Conservation (phyloP, 2,329 filamentous ascomycete genomes). For the Penicillium decumbens region DNA sequence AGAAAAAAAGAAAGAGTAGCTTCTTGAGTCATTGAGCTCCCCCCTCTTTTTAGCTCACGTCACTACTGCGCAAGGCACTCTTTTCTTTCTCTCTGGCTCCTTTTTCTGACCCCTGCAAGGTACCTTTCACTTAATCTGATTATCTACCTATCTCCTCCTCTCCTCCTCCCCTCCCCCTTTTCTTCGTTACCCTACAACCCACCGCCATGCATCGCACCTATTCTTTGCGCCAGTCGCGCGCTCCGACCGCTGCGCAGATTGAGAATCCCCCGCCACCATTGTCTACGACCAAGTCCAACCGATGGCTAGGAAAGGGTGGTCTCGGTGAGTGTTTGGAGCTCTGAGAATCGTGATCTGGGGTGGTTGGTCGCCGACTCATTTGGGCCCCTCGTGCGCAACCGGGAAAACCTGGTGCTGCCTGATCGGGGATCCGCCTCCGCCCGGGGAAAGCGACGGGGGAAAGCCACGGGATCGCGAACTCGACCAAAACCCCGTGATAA, state of each 20-base stretch:
- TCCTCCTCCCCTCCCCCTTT: neutral
- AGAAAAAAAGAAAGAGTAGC: neutral
- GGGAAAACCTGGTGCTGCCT: neutral
- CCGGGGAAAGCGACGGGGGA: neutral
- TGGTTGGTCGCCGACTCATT: neutral
- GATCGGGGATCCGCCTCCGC: neutral
- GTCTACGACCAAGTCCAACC: constrained; percentile 83
- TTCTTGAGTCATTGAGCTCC: constrained; percentile 2
- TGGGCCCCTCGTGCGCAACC: neutral
- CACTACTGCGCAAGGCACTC: constrained; percentile 32
- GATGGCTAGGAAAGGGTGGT: constrained; percentile 80
- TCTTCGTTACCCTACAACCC: neutral
- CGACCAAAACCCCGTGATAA: neutral
- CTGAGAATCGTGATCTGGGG: neutral
- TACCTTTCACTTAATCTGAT: constrained; percentile 6
- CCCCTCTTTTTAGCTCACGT: constrained; percentile 25
- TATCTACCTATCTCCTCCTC: neutral
- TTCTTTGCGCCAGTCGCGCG: constrained; percentile 95
- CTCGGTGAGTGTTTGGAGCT: constrained; percentile 63
- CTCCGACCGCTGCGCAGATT: constrained; percentile 84
- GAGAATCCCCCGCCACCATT: constrained; percentile 90
- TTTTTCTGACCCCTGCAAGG: constrained; percentile 12
- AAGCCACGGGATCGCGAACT: neutral
- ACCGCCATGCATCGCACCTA: constrained; percentile 90
- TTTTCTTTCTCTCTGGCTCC: constrained; percentile 5